Percentiles rank a stretch among this genome's conserved stretches.
Evolutionary conservation across 2,329 filamentous ascomycete genomes (phyloP).

Genomic region (Bretziella fagacearum): DNA sequence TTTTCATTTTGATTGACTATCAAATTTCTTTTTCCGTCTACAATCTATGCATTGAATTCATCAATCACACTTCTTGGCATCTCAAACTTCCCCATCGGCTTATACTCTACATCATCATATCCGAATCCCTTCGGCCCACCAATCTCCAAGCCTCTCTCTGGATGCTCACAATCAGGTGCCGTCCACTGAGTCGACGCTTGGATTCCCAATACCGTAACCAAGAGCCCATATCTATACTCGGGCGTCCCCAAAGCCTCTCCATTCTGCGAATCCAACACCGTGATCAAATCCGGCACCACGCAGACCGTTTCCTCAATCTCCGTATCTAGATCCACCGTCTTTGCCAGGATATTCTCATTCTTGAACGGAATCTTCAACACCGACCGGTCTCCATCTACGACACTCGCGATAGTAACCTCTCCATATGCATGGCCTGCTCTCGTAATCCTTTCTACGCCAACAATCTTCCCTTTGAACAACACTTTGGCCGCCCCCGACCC

Average conservation of each 20-base stretch:
- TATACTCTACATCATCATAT: conserved; percentile 30
- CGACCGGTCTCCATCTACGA: conserved; percentile 26
- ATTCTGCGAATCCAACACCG: conserved; percentile 37
- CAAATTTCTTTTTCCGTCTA: too few relatives aligned
- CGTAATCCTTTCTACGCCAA: conserved; percentile 38
- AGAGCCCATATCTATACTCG: conserved; percentile 37
- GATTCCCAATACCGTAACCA: conserved; percentile 33
- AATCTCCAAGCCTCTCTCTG: conserved; percentile 29
- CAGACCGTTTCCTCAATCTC: conserved; percentile 26
- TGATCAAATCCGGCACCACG: conserved; percentile 39
- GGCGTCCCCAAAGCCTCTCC: conserved; percentile 39
- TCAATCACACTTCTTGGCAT: conserved; percentile 37
- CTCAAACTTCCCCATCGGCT: conserved; percentile 30
- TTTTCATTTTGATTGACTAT: too few relatives aligned
- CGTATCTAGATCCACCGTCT: conserved; percentile 18
- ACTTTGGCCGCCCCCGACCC: conserved; percentile 35
- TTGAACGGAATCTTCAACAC: conserved; percentile 51
- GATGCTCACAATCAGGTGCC: conserved; percentile 18
- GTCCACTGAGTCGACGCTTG: conserved; percentile 30
- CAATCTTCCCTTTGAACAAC: conserved; percentile 47
- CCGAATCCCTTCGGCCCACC: conserved; percentile 34
- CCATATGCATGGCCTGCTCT: conserved; percentile 43
- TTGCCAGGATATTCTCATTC: conserved; percentile 54
- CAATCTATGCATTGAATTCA: conserved; percentile 25
- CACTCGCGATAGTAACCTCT: conserved; percentile 32